phyloP scores from a whole-genome alignment of 2,329 filamentous ascomycete genomes.

The Alternaria arbusti region DNA sequence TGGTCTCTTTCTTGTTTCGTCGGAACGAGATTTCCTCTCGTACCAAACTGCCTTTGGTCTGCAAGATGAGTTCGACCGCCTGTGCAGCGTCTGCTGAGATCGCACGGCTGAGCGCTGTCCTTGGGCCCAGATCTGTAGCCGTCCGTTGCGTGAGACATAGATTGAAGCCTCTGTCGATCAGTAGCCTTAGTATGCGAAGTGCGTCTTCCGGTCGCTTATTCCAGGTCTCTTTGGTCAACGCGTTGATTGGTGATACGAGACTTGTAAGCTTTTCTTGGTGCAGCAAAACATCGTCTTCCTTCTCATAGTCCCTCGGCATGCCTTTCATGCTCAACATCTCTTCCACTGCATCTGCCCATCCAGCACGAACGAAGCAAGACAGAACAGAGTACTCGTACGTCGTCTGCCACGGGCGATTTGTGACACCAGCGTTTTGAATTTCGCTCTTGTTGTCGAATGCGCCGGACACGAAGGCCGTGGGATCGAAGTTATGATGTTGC shows the following conservation, averaged over 20 bases:
- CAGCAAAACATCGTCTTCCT: constrained; percentile 22
- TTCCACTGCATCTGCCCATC: constrained; percentile 28
- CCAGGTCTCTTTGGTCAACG: constrained; percentile 29
- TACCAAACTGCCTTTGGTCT: constrained; percentile 17
- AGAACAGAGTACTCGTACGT: constrained; percentile 25
- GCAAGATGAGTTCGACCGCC: constrained; percentile 24
- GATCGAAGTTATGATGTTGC: constrained; percentile 20
- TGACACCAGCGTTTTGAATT: constrained; percentile 15
- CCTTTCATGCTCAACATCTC: constrained; percentile 21
- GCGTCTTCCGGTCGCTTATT: constrained; percentile 25
- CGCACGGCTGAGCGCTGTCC: constrained; percentile 21
- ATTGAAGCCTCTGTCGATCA: constrained; percentile 21
- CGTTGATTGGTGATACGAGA: constrained; percentile 20
- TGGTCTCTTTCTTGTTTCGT: constrained; percentile 23
- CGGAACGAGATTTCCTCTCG: constrained; percentile 24
- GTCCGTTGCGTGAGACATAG: constrained; percentile 20
- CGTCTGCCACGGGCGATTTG: constrained; percentile 23
- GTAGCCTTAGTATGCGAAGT: constrained; percentile 22
- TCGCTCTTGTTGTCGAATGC: constrained; percentile 29
- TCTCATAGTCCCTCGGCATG: constrained; percentile 17
- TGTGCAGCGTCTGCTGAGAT: constrained; percentile 25
- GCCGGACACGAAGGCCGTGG: constrained; percentile 15
- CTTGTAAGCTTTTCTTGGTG: constrained; percentile 26
- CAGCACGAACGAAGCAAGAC: constrained; percentile 21
- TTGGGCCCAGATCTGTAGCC: constrained; percentile 17